These are phyloP conservation scores for Entomortierella lignicola DNA, from an alignment of 192 early-diverging fungal species.

Conservation along the genomic window DNA sequence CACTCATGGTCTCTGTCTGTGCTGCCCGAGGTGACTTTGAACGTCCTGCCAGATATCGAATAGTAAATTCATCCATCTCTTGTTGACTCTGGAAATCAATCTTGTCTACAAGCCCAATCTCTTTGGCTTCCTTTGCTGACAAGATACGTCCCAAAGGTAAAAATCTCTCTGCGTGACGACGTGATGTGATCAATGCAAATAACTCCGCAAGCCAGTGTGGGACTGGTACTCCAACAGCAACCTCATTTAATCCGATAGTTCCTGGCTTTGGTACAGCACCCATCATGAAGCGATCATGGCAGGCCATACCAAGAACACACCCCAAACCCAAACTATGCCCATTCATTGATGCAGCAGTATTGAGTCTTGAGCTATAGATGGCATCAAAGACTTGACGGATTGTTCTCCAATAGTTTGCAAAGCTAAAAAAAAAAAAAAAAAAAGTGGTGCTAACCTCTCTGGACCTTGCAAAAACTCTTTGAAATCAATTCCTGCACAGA, in stretches of 20 bases:
- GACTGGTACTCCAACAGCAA: slow-evolving; percentile 46
- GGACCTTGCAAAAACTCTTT: slow-evolving; percentile 49
- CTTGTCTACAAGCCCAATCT: slow-evolving; percentile 37
- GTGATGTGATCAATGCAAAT: slow-evolving; percentile 35
- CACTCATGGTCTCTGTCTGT: slow-evolving; percentile 43
- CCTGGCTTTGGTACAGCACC: slow-evolving; percentile 26
- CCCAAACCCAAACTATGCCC: slow-evolving; percentile 48
- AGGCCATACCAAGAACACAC: slow-evolving; percentile 50
- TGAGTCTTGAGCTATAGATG: slow-evolving; percentile 47
- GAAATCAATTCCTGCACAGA: slow-evolving; percentile 53
- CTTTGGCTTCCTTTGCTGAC: slow-evolving; percentile 32
- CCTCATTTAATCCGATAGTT: slow-evolving; percentile 50
- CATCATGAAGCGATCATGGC: slow-evolving; percentile 51
- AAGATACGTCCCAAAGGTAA: slow-evolving; percentile 43
- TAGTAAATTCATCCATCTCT: slow-evolving; percentile 48
- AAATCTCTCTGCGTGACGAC: slow-evolving; percentile 45
- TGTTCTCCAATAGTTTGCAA: slow-evolving; percentile 35
- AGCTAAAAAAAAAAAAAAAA: slow-evolving; percentile 11
- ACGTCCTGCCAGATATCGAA: slow-evolving; percentile 31
- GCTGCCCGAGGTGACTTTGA: slow-evolving; percentile 19
- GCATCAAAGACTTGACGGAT: slow-evolving; percentile 42
- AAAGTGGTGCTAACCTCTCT: slow-evolving; percentile 18
- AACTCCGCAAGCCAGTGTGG: slow-evolving; percentile 43
- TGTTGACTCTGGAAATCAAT: slow-evolving; percentile 31
- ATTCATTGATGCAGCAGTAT: slow-evolving; percentile 50